Base-by-base conservation (phyloP, 2,329 filamentous ascomycete species). In the Penicillium oxalicum region DNA sequence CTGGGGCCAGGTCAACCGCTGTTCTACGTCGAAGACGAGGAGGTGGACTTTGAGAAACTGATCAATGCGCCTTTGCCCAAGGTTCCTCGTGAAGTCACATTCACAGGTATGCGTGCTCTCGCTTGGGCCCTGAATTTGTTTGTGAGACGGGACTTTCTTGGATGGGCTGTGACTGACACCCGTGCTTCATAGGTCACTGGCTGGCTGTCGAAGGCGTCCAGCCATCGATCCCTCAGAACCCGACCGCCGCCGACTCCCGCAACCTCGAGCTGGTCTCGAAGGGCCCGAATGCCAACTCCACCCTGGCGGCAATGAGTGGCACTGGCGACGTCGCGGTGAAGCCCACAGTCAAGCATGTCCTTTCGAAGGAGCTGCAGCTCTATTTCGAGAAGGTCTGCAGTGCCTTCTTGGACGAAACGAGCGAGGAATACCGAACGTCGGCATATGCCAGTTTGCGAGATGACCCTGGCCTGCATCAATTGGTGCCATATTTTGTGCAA, bases 31-130 rank as follows among this genome's bases (percentile, higher is more conserved):
- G 93, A 98, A 65, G 93, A 98, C 67, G 93, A 98, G 65, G 93
- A 98, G 74, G 86, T 97, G 47, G 93, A 98, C 70, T 97, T 98
- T 65, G 93, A 98, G 74, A 97, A 97, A 76, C 76, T 98, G 58
- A 96, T 98, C 67, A 98, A 98, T 72, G 90, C 90, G 56, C 88
- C 93, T 4, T 72, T 98, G 57, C 93, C 93, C 26, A 96, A 94
- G 70, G 91, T 98, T 28, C 93, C 93, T 32, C 80, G 91, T 43
- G 93, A 98, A 69, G 86, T 93, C 61, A 88, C 84, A 52, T 91
- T 96, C 65, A 97, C 91, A 36, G 87, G 89, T 91, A 74, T 48
- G 77, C 58, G 2, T 25, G 34, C 11, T 8, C 9, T 9, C 1
- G 3, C 4, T 2, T 12, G 24, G 13, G 4, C 8, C 34, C 3